Evolutionary conservation across 257 asterid genomes (phyloP).

Genomic region (Knoxia roxburghii): DNA sequence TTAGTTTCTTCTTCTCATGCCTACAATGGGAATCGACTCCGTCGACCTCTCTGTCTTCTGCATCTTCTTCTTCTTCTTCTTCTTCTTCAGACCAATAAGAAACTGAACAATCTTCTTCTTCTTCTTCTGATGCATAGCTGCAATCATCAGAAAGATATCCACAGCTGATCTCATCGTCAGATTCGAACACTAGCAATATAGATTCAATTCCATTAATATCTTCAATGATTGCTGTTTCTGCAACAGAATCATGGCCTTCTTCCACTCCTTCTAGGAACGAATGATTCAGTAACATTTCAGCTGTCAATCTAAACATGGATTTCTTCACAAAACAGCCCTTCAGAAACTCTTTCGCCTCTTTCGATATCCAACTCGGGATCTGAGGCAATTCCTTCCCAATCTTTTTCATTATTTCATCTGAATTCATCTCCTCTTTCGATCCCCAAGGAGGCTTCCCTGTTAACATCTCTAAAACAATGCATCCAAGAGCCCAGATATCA

Average conservation of each 20-base stretch:
- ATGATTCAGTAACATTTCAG: conserved; percentile 70
- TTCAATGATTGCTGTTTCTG: conserved; percentile 35
- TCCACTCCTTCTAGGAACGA: conserved; percentile 48
- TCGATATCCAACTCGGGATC: conserved; percentile 44
- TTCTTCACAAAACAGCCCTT: conserved; percentile 86
- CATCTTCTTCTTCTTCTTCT: too few species aligned
- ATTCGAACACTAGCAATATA: conserved; percentile 40
- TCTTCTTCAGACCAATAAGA: conserved; percentile 50
- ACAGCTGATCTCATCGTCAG: conserved; percentile 38
- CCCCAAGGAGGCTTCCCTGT: conserved; percentile 71
- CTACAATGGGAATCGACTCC: conserved; percentile 27
- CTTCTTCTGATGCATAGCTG: conserved; percentile 34
- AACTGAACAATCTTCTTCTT: conserved; percentile 33
- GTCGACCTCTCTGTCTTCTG: conserved; percentile 24
- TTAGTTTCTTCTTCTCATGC: conserved; percentile 23
- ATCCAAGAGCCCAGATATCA: conserved; percentile 90
- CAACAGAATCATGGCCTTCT: conserved; percentile 29
- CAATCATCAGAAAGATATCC: conserved; percentile 32
- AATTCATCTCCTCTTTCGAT: conserved; percentile 23
- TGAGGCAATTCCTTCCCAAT: conserved; percentile 53
- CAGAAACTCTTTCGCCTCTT: conserved; percentile 63
- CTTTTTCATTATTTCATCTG: conserved; percentile 44
- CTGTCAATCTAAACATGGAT: conserved; percentile 59
- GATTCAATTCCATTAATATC: conserved; percentile 48
- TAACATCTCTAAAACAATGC: conserved; percentile 76